Evolutionary conservation across 495 filamentous ascomycete genomes (phyloP), one percentile per base, ranked within the genome.

Genomic region (Sordaria brevicollis): DNA sequence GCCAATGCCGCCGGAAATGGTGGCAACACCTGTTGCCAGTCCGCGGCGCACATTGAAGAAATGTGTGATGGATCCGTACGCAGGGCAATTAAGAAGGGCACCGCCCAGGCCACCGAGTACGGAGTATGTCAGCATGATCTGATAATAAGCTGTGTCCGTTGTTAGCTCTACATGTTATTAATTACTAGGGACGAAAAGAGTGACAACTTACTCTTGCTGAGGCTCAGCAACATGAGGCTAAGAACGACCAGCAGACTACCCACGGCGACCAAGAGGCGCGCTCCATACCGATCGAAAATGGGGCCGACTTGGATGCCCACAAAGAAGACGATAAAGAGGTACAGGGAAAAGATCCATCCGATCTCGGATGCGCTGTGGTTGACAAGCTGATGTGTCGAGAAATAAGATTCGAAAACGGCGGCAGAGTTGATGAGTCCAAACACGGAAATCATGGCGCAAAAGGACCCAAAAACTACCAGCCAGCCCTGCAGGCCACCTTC

Each of bases 241-340:
- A 78, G 70, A 35, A 86, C 77, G n/a, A 87, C 83, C 35, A 83
- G 76, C 31, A 84, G 25, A 19, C 83, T 84, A 4, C 89, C 88
- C 6, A 76, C 77, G 15, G 84, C 76, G 0, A 90, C 78, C 31
- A 90, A 75, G n/a, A 79, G 37, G 21, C 87, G 78, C 2, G 88
- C 83, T 0, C 89, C 89, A 68, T 87, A 84, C 3, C 82, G 81
- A 73, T 91, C 89, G 68, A 91, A 91, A 5, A 91, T 72, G n/a
- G 89, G 88, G 3, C 89, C 89, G 43, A 89, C 84, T 73, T 90
- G 88, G 7, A 90, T 85, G 7, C 89, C 89, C 8, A 87, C 79
- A 68, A 89, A 89, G 35, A 90, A 83, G 13, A 88, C 86, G 25
- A 90, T 79, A 69, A 90, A 90, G 33, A 89, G 80, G 35, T 90